phyloP scores from a whole-genome alignment of 176 grass and related monocot species.

The Saccharum officinarum region DNA sequence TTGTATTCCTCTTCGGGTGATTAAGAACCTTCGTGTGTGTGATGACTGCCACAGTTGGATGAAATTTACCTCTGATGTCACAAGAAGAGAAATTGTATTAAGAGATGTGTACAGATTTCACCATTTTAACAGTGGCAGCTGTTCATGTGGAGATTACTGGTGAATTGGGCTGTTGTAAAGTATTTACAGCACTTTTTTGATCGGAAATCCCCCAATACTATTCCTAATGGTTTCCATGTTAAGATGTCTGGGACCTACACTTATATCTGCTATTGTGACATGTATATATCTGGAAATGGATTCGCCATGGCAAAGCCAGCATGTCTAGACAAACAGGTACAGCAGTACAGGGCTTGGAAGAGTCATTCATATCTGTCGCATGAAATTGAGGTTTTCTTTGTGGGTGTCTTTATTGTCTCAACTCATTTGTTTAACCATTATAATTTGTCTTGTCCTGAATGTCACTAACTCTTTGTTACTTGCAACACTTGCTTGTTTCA shows the following conservation, averaged over 20 bases:
- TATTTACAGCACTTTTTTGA: not conserved
- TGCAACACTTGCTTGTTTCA: not conserved
- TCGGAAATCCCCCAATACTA: not conserved
- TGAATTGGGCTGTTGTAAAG: slow-evolving; percentile 21
- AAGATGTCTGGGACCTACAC: not conserved
- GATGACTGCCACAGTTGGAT: slow-evolving; percentile 71
- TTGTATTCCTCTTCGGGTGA: slow-evolving; percentile 57
- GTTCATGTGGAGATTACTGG: slow-evolving; percentile 79
- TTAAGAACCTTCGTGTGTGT: slow-evolving; percentile 76
- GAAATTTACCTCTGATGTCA: slow-evolving; percentile 53
- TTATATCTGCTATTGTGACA: not conserved
- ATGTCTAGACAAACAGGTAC: not conserved
- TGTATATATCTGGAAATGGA: not conserved
- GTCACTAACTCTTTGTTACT: not conserved
- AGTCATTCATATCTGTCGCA: not conserved
- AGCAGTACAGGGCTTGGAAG: not conserved
- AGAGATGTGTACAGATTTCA: slow-evolving; percentile 78
- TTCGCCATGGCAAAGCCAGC: not conserved
- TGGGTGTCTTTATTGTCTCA: not conserved
- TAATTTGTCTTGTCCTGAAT: not conserved
- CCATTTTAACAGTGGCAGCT: slow-evolving; percentile 62
- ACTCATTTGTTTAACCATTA: not conserved
- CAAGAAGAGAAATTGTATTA: slow-evolving; percentile 54
- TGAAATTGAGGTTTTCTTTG: not conserved
- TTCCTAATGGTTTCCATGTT: not conserved